Percentiles rank a stretch among this genome's conserved stretches.
Conservation (phyloP, 352 stramenopile genomes). For the Globisporangium emineosum region DNA sequence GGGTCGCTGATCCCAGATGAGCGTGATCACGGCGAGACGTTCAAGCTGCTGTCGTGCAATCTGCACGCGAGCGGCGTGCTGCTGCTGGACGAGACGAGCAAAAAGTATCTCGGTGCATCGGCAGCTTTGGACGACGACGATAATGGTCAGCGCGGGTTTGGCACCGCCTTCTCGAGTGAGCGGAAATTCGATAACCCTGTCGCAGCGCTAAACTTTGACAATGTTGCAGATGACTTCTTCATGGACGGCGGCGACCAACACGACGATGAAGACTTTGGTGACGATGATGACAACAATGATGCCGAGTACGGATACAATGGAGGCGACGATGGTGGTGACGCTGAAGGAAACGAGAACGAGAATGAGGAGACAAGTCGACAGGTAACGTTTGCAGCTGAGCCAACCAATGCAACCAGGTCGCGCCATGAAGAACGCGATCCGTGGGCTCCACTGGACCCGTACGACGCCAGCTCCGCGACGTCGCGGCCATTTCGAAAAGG, state of each 20-base stretch:
- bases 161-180: not conserved
- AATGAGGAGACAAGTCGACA: not conserved
- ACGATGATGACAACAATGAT: conserved; percentile 30
- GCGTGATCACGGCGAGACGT: conserved; percentile 75
- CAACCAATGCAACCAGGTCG: not conserved
- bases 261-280: conserved; percentile 27
- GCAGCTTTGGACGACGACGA: conserved; percentile 15
- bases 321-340: conserved; percentile 8
- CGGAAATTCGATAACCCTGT: conserved; percentile 15
- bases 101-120: conserved; percentile 49
- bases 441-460: conserved; percentile 71
- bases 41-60: conserved; percentile 82
- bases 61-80: conserved; percentile 69
- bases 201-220: conserved; percentile 42
- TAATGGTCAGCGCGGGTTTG: conserved; percentile 12
- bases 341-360: not conserved
- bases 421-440: conserved; percentile 44
- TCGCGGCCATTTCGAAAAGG: conserved; percentile 75
- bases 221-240: conserved; percentile 24
- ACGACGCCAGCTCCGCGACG: conserved; percentile 65
- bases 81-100: conserved; percentile 75
- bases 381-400: conserved; percentile 9
- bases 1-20: conserved; percentile 74
- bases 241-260: conserved; percentile 31
- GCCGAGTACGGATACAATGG: conserved; percentile 15